Conservation (phyloP, 2,329 filamentous ascomycete species). For the Verruconis gallopava region DNA sequence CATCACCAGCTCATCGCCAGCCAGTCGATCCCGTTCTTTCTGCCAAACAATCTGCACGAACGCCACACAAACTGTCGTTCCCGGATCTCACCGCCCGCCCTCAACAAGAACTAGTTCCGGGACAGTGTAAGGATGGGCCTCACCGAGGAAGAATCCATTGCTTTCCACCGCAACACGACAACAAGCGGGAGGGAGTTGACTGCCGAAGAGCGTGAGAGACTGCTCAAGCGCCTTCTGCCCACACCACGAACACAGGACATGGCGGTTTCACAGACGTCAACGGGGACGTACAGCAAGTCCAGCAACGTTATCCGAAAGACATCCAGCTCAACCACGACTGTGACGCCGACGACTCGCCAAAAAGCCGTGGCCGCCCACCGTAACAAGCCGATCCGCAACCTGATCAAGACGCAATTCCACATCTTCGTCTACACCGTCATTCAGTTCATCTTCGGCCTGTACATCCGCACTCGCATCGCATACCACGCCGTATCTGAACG, state of each 20-base stretch:
- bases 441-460: constrained; percentile 76
- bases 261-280: not conserved
- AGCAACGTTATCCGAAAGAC: not conserved
- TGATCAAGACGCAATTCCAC: constrained; percentile 51
- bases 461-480: constrained; percentile 66
- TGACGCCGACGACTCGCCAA: not conserved
- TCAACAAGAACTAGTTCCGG: no score
- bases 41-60: no score
- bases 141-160: constrained; percentile 10
- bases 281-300: not conserved
- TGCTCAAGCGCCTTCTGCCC: constrained; percentile 7
- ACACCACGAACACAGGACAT: not conserved
- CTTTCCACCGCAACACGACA: constrained; percentile 19
- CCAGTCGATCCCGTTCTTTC: no score
- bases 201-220: constrained; percentile 10
- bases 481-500: constrained; percentile 70
- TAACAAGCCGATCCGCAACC: constrained; percentile 37
- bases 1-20: no score
- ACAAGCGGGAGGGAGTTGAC: constrained; percentile 2
- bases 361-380: not conserved
- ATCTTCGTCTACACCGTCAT: constrained; percentile 54
- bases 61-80: no score
- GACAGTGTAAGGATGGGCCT: not conserved
- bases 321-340: not conserved
- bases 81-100: no score